phyloP scores from a whole-genome alignment of 495 filamentous ascomycete species.

The Penicillium paxilli region DNA sequence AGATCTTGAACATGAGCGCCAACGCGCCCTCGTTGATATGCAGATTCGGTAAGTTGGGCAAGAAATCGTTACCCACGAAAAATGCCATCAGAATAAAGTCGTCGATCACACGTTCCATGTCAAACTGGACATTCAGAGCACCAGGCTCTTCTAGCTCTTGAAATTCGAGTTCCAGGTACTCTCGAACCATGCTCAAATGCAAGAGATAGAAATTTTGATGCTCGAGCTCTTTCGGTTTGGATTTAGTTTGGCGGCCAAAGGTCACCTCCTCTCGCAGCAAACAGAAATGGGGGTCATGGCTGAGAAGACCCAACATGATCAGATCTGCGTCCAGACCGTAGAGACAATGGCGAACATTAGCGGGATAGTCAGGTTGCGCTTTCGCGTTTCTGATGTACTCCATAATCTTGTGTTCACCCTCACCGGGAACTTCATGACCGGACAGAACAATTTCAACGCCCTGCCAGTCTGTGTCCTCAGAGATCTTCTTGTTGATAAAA shows the following conservation, averaged over 20 bases:
- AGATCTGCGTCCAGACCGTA: constrained; percentile 98
- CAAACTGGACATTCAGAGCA: constrained; percentile 73
- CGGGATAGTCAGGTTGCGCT: constrained; percentile 87
- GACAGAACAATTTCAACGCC: constrained; percentile 93
- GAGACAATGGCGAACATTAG: constrained; percentile 95
- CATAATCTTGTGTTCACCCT: constrained; percentile 99
- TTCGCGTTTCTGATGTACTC: constrained; percentile 98
- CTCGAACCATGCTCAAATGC: constrained; percentile 95
- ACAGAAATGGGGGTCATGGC: constrained; percentile 98
- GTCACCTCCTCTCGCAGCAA: constrained; percentile 96
- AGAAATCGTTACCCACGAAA: constrained; percentile 99
- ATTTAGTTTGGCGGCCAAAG: constrained; percentile 81
- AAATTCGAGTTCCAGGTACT: constrained; percentile 96
- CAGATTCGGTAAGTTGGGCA: constrained; percentile 92
- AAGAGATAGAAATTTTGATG: constrained; percentile 99
- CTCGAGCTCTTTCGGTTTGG: constrained; percentile 92
- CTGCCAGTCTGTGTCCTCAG: constrained; percentile 96
- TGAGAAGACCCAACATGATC: constrained; percentile 96
- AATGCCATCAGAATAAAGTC: constrained; percentile 99
- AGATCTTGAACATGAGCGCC: constrained; percentile 94
- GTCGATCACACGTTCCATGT: constrained; percentile 96
- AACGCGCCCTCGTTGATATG: constrained; percentile 99
- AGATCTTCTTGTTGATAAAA: constrained; percentile 98
- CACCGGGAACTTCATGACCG: constrained; percentile 97
- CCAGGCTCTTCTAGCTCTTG: constrained; percentile 85